Evolutionary conservation across 257 asterid species (phyloP).

Genomic region (Plantago ovata): DNA sequence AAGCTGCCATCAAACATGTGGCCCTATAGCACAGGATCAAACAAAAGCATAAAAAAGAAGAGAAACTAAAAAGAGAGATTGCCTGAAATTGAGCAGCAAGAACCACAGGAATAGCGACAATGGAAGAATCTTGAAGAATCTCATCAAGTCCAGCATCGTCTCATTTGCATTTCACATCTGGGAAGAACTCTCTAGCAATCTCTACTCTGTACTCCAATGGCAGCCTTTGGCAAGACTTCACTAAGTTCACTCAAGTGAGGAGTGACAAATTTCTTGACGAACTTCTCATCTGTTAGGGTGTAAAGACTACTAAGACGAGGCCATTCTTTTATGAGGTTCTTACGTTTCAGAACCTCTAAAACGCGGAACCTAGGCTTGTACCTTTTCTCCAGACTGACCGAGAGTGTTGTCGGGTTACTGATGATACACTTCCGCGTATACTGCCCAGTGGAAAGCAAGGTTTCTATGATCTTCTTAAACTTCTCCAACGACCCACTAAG

Average conservation of each 20-base stretch:
- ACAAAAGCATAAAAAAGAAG: not conserved
- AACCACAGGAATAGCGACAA: slow-evolving; percentile 75
- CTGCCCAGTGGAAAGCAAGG: not conserved
- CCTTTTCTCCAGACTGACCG: not conserved
- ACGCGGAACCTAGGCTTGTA: not conserved
- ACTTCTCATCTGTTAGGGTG: not conserved
- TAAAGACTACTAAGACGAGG: not conserved
- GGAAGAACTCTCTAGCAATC: slow-evolving; percentile 61
- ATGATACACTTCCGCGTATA: not conserved
- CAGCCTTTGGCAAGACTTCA: not conserved
- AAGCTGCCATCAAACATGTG: no score
- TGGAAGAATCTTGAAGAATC: slow-evolving; percentile 66
- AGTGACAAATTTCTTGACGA: not conserved
- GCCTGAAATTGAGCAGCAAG: slow-evolving; percentile 93
- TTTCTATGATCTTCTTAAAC: not conserved
- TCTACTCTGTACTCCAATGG: slow-evolving; percentile 43
- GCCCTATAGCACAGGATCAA: no score
- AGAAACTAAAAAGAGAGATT: slow-evolving; percentile 19
- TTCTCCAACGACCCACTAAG: not conserved
- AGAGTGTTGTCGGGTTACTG: not conserved
- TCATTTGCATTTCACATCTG: slow-evolving; percentile 85
- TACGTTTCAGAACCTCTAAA: not conserved
- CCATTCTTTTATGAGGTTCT: not conserved
- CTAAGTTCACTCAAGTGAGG: not conserved
- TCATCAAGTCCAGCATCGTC: slow-evolving; percentile 78